These are phyloP conservation scores for Fragosphaeria purpurea DNA, from an alignment of 2,329 filamentous ascomycete species.

Conservation along the genomic window DNA sequence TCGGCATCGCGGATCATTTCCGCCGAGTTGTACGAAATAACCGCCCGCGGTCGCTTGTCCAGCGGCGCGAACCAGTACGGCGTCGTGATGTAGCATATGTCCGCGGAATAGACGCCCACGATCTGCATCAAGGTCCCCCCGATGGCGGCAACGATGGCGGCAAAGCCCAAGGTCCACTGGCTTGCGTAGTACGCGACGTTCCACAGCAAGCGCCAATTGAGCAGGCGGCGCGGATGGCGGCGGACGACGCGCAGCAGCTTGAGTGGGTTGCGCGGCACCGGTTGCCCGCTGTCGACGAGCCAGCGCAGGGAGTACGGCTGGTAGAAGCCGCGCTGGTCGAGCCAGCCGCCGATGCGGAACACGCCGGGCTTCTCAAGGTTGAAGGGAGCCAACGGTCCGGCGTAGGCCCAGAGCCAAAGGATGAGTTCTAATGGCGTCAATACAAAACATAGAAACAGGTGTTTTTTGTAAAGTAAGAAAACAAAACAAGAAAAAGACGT, in stretches of 20 bases:
- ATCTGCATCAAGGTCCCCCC: slow-evolving; percentile 18
- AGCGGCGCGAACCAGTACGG: slow-evolving; percentile 13
- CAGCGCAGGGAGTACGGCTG: slow-evolving; percentile 11
- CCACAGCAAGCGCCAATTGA: slow-evolving; percentile 12
- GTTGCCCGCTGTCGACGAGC: slow-evolving; percentile 4
- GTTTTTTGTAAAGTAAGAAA: too few species aligned
- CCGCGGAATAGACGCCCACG: slow-evolving; percentile 16
- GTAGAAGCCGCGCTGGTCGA: slow-evolving; percentile 14
- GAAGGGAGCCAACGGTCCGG: slow-evolving; percentile 3
- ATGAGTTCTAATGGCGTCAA: slow-evolving; percentile 11
- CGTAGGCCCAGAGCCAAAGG: slow-evolving; percentile 18
- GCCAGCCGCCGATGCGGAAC: slow-evolving; percentile 13
- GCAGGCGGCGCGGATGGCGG: background rate
- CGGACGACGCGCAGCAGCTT: background rate
- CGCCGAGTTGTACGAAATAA: slow-evolving; percentile 12
- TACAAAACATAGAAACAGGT: background rate
- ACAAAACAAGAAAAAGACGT: background rate
- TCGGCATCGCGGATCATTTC: slow-evolving; percentile 12
- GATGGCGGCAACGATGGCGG: slow-evolving; percentile 29
- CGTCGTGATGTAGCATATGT: slow-evolving; percentile 14
- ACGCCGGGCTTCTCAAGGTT: background rate
- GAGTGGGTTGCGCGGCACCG: slow-evolving; percentile 1
- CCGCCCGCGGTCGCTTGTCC: slow-evolving; percentile 5
- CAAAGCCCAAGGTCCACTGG: slow-evolving; percentile 18
- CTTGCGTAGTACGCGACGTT: slow-evolving; percentile 11